Conservation (phyloP, 106 monocot genomes). For the Ottelia alismoides region DNA sequence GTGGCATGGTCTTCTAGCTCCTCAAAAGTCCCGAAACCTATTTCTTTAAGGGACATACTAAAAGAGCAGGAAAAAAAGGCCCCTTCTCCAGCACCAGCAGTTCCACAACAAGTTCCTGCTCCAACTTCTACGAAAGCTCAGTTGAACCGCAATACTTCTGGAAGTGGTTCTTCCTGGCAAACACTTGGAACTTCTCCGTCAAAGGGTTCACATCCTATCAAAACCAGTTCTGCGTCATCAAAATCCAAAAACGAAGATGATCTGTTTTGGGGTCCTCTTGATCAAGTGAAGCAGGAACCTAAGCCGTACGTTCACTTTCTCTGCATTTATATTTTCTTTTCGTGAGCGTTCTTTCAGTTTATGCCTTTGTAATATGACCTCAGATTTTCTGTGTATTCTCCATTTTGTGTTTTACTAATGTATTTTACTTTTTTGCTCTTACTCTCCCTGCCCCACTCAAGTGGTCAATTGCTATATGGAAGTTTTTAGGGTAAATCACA, state of each 20-base stretch:
- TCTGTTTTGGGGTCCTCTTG: constrained; percentile 87
- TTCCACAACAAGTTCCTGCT: constrained; percentile 32
- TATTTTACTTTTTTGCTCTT: too few species aligned
- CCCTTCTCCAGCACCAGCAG: constrained; percentile 14
- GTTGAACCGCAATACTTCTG: constrained; percentile 21
- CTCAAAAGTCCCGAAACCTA: constrained; percentile 38
- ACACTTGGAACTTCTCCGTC: constrained; percentile 62
- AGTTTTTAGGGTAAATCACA: too few species aligned
- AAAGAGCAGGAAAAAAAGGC: constrained; percentile 69
- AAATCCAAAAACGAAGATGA: constrained; percentile 76
- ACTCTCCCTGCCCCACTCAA: too few species aligned
- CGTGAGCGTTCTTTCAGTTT: too few species aligned
- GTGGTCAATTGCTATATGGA: too few species aligned
- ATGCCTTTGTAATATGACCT: too few species aligned
- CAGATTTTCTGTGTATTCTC: too few species aligned
- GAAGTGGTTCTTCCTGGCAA: constrained; percentile 37
- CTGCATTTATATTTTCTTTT: neutral
- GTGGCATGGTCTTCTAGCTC: constrained; percentile 74
- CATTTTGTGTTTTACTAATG: too few species aligned
- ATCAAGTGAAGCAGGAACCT: constrained; percentile 44
- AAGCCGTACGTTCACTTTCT: constrained; percentile 38
- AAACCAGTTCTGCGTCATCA: too few species aligned
- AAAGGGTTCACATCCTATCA: constrained; percentile 36
- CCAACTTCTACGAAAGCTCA: constrained; percentile 31
- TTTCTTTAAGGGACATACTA: constrained; percentile 73